Conservation (phyloP, 192 early-diverging fungal species). For the Blastocladiella britannica region DNA sequence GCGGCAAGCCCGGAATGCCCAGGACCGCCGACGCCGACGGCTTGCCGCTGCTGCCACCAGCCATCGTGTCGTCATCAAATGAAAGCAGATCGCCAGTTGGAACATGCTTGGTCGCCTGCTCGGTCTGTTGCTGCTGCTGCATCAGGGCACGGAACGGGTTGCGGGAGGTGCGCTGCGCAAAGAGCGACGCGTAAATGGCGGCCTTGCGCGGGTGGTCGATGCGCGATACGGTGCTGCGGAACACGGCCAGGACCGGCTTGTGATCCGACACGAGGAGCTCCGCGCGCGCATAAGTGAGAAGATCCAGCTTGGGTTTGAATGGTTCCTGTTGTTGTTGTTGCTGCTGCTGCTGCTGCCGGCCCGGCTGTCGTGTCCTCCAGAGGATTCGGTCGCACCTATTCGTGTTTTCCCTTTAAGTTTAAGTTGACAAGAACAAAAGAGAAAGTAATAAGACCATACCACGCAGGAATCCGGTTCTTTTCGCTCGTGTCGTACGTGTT, state of each 20-base stretch:
- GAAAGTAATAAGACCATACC: constrained; percentile 23
- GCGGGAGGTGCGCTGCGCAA: neutral
- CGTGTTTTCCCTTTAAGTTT: neutral
- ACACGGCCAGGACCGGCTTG: neutral
- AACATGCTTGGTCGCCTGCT: too few species aligned
- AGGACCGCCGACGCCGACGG: too few species aligned
- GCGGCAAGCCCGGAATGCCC: too few species aligned
- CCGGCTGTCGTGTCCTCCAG: constrained; percentile 31
- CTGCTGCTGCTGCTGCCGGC: constrained; percentile 15
- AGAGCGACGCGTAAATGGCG: neutral
- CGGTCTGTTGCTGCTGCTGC: neutral
- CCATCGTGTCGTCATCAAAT: neutral
- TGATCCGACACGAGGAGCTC: constrained; percentile 60
- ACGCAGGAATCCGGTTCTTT: constrained; percentile 36
- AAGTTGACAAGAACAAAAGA: constrained; percentile 3
- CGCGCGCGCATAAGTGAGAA: constrained; percentile 28
- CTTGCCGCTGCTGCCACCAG: too few species aligned
- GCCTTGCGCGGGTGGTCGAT: neutral
- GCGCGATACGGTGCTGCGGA: neutral
- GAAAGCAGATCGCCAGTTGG: neutral
- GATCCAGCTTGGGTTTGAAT: constrained; percentile 9
- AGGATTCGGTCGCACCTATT: constrained; percentile 28
- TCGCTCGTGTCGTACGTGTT: constrained; percentile 50
- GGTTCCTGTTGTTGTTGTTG: constrained; percentile 4
- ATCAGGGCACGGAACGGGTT: neutral